Evolutionary conservation across 805 yeast genomes (phyloP).

Genomic region (Starmerella bacillaris): DNA sequence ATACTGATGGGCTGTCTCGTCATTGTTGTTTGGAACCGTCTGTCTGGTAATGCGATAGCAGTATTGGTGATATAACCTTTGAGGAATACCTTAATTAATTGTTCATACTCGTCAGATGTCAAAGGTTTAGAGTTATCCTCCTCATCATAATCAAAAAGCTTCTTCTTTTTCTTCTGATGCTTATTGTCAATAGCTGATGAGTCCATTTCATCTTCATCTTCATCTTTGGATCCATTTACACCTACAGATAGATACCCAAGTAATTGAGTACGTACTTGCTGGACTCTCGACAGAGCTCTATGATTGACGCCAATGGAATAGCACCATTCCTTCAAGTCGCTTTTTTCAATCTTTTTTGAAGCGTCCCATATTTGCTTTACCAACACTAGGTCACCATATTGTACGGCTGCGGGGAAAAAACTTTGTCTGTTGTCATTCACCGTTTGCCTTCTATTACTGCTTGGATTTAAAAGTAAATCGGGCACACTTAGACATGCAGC

Average conservation of each 20-base stretch:
- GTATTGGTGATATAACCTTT: conserved; percentile 73
- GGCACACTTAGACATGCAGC: conserved; percentile 88
- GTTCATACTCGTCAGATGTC: conserved; percentile 30
- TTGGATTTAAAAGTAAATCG: conserved; percentile 63
- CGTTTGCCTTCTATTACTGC: conserved; percentile 66
- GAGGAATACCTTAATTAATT: conserved; percentile 59
- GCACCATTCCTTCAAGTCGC: conserved; percentile 72
- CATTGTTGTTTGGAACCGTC: conserved; percentile 71
- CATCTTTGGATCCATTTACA: background rate
- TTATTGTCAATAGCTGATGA: conserved; percentile 17
- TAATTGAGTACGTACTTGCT: conserved; percentile 59
- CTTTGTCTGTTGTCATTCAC: conserved; percentile 57
- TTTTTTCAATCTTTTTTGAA: conserved; percentile 22
- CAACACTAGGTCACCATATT: conserved; percentile 68
- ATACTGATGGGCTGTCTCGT: conserved; percentile 65
- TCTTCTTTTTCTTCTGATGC: conserved; percentile 1
- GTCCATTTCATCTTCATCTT: conserved; percentile 16
- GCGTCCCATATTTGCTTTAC: conserved; percentile 58
- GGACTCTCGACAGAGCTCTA: conserved; percentile 65
- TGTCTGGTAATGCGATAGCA: conserved; percentile 87
- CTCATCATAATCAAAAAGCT: conserved; percentile 3
- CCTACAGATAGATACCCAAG: conserved; percentile 34
- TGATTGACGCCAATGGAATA: conserved; percentile 53
- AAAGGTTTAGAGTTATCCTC: conserved; percentile 1
- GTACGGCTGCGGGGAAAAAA: conserved; percentile 50